phyloP scores from a whole-genome alignment of 2,329 filamentous ascomycete species.

The Escovopsis sp. region DNA sequence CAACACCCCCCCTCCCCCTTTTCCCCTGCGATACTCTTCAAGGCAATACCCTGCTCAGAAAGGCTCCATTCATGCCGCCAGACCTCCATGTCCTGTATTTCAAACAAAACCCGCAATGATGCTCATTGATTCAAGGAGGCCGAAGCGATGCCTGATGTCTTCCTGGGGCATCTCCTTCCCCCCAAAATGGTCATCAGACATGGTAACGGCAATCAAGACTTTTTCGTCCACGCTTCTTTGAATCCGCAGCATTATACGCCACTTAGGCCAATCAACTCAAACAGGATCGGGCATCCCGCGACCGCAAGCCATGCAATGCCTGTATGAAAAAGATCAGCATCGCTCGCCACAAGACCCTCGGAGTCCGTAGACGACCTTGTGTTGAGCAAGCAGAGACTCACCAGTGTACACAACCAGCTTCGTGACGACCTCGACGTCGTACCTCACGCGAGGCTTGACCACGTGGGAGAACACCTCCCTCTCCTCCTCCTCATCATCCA shows the following conservation, averaged over 20 bases:
- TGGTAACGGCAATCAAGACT: too few species aligned
- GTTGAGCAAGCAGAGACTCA: constrained; percentile 24
- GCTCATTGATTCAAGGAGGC: too few species aligned
- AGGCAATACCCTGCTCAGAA: too few species aligned
- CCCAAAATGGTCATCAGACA: too few species aligned
- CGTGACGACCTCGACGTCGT: constrained; percentile 97
- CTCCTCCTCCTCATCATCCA: constrained; percentile 40
- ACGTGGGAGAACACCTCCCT: constrained; percentile 72
- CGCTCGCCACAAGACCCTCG: neutral
- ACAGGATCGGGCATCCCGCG: constrained; percentile 58
- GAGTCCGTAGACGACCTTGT: too few species aligned
- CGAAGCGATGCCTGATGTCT: too few species aligned
- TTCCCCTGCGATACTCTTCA: too few species aligned
- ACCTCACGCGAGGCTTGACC: constrained; percentile 75
- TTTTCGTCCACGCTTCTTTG: too few species aligned
- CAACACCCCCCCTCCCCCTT: neutral
- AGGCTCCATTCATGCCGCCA: too few species aligned
- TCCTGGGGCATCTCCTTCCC: too few species aligned
- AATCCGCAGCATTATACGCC: constrained; percentile 10
- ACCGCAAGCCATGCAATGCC: constrained; percentile 75
- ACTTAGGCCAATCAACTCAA: constrained; percentile 40
- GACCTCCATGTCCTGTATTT: too few species aligned
- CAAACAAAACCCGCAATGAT: too few species aligned
- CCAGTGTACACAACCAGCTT: constrained; percentile 91
- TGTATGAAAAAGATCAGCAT: constrained; percentile 18